A percentile compares a stretch with the other conserved stretches of the same genome.
phyloP scores from a whole-genome alignment of 768 basidiomycete species.

The Paxillus rubicundulus region DNA sequence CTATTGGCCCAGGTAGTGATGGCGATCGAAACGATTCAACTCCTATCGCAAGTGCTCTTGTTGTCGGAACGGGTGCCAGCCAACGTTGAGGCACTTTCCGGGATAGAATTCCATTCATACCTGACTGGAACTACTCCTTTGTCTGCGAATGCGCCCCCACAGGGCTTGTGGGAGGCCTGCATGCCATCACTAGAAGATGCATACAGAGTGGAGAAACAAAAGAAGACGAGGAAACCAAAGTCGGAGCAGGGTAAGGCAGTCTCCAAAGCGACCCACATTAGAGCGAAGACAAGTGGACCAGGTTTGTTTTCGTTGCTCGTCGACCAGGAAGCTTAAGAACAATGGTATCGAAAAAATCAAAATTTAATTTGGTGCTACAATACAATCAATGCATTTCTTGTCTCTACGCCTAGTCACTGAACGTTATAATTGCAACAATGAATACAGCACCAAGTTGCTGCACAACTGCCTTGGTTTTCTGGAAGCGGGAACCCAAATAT shows the following conservation, averaged over 20 bases:
- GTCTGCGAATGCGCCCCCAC: constrained; percentile 23
- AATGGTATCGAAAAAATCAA: no score
- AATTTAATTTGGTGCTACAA: neutral
- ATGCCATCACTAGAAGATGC: constrained; percentile 44
- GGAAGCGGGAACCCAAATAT: no score
- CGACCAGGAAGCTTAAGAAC: constrained; percentile 34
- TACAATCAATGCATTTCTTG: neutral
- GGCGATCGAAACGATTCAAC: constrained; percentile 57
- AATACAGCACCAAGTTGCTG: no score
- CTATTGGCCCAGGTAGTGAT: constrained; percentile 61
- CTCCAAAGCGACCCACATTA: constrained; percentile 24
- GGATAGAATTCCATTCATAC: constrained; percentile 53
- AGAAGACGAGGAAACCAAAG: constrained; percentile 41
- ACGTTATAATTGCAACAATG: no score
- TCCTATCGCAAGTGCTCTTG: constrained; percentile 61
- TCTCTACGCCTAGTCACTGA: no score
- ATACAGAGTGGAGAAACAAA: constrained; percentile 47
- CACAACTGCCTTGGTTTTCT: no score
- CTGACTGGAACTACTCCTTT: constrained; percentile 36
- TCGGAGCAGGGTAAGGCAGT: constrained; percentile 12
- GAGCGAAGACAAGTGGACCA: constrained; percentile 6
- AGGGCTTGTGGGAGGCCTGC: constrained; percentile 47
- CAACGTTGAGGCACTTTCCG: constrained; percentile 53
- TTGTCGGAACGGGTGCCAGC: constrained; percentile 47
- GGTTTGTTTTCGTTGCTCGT: constrained; percentile 43